A percentile compares a stretch with the other conserved stretches of the same genome.
phyloP scores from a whole-genome alignment of 1,284 basidiomycete species.

The Gymnopus androsaceus region DNA sequence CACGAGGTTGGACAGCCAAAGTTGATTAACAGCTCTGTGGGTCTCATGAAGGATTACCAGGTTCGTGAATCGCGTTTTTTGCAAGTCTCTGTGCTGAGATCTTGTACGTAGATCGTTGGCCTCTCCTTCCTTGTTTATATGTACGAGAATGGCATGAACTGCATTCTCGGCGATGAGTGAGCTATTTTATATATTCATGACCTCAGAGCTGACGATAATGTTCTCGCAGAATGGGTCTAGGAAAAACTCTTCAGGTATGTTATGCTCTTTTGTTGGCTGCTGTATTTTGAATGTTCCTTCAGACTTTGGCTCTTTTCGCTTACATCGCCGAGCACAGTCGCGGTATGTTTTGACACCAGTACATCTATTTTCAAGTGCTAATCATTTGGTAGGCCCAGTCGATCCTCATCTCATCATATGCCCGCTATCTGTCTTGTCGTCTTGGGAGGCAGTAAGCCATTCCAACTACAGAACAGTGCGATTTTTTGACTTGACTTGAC shows the following conservation, averaged over 20 bases:
- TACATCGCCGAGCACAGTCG: slow-evolving; percentile 48
- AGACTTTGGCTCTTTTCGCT: slow-evolving; percentile 63
- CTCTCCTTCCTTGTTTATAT: slow-evolving; percentile 56
- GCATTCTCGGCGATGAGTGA: slow-evolving; percentile 61
- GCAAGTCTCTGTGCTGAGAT: not conserved
- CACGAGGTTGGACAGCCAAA: slow-evolving; percentile 47
- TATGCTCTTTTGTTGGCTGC: no score
- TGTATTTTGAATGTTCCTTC: not conserved
- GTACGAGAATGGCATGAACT: slow-evolving; percentile 63
- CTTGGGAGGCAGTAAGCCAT: slow-evolving; percentile 49
- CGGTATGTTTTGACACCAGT: slow-evolving; percentile 29
- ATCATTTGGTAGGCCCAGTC: slow-evolving; percentile 27
- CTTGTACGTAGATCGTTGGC: slow-evolving; percentile 48
- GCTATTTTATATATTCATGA: slow-evolving; percentile 21
- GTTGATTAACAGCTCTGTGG: slow-evolving; percentile 39
- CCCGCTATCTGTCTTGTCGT: slow-evolving; percentile 60
- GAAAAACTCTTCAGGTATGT: slow-evolving; percentile 62
- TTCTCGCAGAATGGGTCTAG: slow-evolving; percentile 55
- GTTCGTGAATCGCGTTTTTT: slow-evolving; percentile 28
- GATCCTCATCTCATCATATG: slow-evolving; percentile 63
- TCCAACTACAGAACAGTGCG: not conserved
- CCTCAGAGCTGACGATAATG: not conserved
- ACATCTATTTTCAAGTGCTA: not conserved
- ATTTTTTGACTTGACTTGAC: not conserved
- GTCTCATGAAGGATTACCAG: slow-evolving; percentile 62